A percentile compares a stretch with the other conserved stretches of the same genome.
Conservation (phyloP, 2,329 filamentous ascomycete genomes). For the Lachnellula cervina region DNA sequence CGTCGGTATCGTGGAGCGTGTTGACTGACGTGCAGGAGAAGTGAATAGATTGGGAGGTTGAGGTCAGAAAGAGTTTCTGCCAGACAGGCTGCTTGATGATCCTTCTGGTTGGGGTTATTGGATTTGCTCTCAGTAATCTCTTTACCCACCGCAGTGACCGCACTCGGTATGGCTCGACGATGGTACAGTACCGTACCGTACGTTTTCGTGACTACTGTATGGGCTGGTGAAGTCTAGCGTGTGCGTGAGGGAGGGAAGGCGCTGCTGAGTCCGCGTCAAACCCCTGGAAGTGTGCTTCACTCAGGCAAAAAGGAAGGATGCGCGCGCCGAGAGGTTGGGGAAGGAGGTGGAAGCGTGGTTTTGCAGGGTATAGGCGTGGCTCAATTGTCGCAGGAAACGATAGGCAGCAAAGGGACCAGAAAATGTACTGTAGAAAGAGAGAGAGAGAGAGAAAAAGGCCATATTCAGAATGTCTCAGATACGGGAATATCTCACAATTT, state of each 20-base stretch:
- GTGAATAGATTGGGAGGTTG: neutral
- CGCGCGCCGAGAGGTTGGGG: neutral
- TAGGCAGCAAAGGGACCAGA: neutral
- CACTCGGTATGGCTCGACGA: neutral
- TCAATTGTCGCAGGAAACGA: neutral
- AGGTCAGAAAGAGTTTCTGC: neutral
- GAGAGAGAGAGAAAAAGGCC: neutral
- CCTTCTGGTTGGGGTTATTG: constrained; percentile 3
- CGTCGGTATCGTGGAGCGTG: neutral
- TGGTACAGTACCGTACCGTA: neutral
- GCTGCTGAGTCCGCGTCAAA: neutral
- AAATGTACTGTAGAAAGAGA: too few relatives aligned
- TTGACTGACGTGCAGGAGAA: neutral
- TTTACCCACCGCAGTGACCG: neutral
- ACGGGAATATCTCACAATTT: neutral
- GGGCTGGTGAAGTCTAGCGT: neutral
- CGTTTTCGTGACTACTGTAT: neutral
- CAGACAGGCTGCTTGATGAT: constrained; percentile 7
- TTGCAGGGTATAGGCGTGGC: neutral
- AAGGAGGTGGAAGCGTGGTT: neutral
- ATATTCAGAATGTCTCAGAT: neutral
- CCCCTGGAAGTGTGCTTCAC: neutral
- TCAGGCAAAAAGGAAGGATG: neutral
- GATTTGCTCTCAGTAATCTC: neutral
- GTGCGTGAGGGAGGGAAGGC: neutral